These are phyloP conservation scores for Microbotryum lychnidis-dioicae DNA, from an alignment of 1,284 basidiomycete genomes.

Conservation along the genomic window DNA sequence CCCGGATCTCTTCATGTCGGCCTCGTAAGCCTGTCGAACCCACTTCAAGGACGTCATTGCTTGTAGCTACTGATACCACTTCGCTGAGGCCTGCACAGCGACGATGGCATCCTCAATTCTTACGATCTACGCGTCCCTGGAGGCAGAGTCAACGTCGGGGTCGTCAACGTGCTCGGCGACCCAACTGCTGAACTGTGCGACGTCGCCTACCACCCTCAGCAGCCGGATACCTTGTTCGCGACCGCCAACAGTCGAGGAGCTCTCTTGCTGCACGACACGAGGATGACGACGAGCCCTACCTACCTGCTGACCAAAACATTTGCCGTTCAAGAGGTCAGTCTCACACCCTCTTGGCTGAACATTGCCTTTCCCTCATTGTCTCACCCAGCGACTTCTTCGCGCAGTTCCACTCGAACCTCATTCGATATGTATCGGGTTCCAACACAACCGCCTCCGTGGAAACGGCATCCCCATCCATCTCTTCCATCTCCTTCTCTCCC, in stretches of 20 bases:
- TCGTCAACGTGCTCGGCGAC: slow-evolving; percentile 8
- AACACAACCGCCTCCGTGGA: slow-evolving; percentile 5
- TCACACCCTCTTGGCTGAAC: too few relatives aligned
- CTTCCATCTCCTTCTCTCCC: slow-evolving; percentile 41
- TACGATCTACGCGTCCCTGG: slow-evolving; percentile 10
- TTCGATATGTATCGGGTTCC: background rate
- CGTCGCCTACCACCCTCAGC: slow-evolving; percentile 55
- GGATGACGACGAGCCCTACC: slow-evolving; percentile 51
- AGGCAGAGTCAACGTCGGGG: background rate
- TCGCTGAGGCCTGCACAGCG: slow-evolving; percentile 42
- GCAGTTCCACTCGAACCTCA: background rate
- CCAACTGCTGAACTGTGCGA: slow-evolving; percentile 35
- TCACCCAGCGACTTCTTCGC: background rate
- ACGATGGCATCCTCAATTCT: slow-evolving; percentile 53
- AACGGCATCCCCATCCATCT: slow-evolving; percentile 8
- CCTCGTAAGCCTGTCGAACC: slow-evolving; percentile 46
- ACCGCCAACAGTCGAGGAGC: slow-evolving; percentile 53
- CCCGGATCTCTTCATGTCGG: slow-evolving; percentile 59
- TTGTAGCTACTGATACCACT: slow-evolving; percentile 3
- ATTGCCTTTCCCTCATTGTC: too few relatives aligned
- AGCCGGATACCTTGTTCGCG: slow-evolving; percentile 56
- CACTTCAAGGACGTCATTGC: background rate
- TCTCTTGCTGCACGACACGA: slow-evolving; percentile 59
- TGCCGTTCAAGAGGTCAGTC: slow-evolving; percentile 14
- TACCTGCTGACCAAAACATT: slow-evolving; percentile 1